Evolutionary conservation across 2,329 filamentous ascomycete genomes (phyloP).

Genomic region (Beauveria sp.): DNA sequence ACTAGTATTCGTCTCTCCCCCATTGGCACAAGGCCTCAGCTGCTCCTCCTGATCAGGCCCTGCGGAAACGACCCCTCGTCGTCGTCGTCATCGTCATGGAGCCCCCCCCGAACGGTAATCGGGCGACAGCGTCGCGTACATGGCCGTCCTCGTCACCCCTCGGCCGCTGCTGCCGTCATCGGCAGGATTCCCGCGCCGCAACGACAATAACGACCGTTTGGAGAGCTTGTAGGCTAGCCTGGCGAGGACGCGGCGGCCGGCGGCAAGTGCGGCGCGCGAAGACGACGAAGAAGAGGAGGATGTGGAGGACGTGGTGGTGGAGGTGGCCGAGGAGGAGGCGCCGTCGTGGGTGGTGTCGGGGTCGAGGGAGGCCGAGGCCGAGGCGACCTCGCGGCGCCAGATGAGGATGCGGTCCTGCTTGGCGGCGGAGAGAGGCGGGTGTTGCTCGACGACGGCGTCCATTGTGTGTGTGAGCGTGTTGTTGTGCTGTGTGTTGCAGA

Average conservation of each 20-base stretch:
- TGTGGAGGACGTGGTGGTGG: conserved; percentile 20
- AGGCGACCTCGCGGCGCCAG: conserved; percentile 47
- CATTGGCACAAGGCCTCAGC: too few species aligned
- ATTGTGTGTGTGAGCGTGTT: background rate
- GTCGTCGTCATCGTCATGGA: too few species aligned
- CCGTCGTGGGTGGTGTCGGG: conserved; percentile 21
- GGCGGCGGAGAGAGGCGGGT: conserved; percentile 14
- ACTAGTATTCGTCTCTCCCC: too few species aligned
- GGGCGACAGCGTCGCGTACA: conserved; percentile 21
- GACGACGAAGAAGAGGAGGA: conserved; percentile 20
- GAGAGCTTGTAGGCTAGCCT: conserved; percentile 17
- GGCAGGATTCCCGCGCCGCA: too few species aligned
- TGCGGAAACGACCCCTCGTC: conserved; percentile 5
- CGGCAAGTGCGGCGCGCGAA: conserved; percentile 13
- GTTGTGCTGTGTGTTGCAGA: background rate
- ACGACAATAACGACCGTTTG: too few species aligned
- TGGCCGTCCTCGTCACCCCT: conserved; percentile 17
- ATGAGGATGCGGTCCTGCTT: conserved; percentile 37
- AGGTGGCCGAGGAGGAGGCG: conserved; percentile 21
- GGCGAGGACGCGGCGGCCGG: conserved; percentile 16
- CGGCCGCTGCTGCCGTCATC: too few species aligned
- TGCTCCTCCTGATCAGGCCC: too few species aligned
- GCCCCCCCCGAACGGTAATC: conserved; percentile 3
- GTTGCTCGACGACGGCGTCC: conserved; percentile 3
- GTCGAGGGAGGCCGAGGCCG: conserved; percentile 29